Percentiles rank a stretch among this genome's conserved stretches.
Conservation (phyloP, 192 early-diverging fungal species). For the Coemansia interrupta region DNA sequence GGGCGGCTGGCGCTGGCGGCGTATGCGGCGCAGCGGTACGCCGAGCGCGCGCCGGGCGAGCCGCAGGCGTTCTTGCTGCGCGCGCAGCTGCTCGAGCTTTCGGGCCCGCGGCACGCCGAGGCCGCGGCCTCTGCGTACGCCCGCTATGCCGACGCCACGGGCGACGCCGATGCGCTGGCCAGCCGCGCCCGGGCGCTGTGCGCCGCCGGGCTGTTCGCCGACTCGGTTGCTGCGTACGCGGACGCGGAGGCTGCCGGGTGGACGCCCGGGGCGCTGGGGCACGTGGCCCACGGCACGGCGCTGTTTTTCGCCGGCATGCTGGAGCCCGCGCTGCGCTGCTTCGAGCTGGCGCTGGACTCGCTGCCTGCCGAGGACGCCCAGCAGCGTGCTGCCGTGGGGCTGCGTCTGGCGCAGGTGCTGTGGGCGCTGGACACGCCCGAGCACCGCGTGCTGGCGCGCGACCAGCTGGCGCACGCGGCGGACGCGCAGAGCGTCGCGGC, state of each 20-base stretch:
- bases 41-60: slow-evolving; percentile 22
- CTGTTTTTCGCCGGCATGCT: slow-evolving; percentile 70
- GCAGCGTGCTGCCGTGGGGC: slow-evolving; percentile 62
- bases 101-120: slow-evolving; percentile 70
- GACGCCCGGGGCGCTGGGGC: slow-evolving; percentile 19
- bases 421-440: slow-evolving; percentile 82
- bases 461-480: slow-evolving; percentile 63
- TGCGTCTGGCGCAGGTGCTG: slow-evolving; percentile 80
- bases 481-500: slow-evolving; percentile 3
- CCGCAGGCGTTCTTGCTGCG: slow-evolving; percentile 68
- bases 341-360: slow-evolving; percentile 64
- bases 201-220: slow-evolving; percentile 57
- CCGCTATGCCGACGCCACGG: slow-evolving; percentile 33
- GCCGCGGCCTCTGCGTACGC: slow-evolving; percentile 64
- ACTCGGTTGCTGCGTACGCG: slow-evolving; percentile 57
- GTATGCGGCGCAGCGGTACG: slow-evolving; percentile 33
- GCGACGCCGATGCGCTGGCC: slow-evolving; percentile 44
- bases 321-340: slow-evolving; percentile 65
- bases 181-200: slow-evolving; percentile 72
- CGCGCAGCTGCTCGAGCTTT: slow-evolving; percentile 74
- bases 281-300: slow-evolving; percentile 67
- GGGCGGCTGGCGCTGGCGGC: slow-evolving; percentile 36
- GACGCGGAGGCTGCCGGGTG: slow-evolving; percentile 18
- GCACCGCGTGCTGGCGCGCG: slow-evolving; percentile 72
- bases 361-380: slow-evolving; percentile 69